Evolutionary conservation across 2,329 filamentous ascomycete genomes (phyloP).

Genomic region (Alternaria dauci): DNA sequence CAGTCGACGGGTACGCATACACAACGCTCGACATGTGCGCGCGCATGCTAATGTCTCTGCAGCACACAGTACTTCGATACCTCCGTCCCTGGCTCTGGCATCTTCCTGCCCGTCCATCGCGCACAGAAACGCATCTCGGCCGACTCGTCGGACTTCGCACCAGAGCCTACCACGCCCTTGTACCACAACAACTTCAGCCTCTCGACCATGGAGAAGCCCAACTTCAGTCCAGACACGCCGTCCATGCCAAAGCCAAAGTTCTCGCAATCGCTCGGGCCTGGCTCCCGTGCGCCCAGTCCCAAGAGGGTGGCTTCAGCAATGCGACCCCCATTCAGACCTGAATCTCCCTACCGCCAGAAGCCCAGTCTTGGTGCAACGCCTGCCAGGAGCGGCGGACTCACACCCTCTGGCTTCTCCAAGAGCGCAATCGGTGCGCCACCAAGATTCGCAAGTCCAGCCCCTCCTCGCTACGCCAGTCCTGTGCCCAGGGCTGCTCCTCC

Average conservation of each 20-base stretch:
- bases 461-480: slow-evolving; percentile 68
- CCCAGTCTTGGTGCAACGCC: slow-evolving; percentile 52
- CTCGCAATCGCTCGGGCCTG: slow-evolving; percentile 85
- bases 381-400: slow-evolving; percentile 63
- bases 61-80: slow-evolving; percentile 81
- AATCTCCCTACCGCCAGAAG: slow-evolving; percentile 79
- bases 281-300: slow-evolving; percentile 73
- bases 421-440: slow-evolving; percentile 62
- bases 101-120: slow-evolving; percentile 89
- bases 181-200: slow-evolving; percentile 63
- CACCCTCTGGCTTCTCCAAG: slow-evolving; percentile 64
- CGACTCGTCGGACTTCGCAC: slow-evolving; percentile 64
- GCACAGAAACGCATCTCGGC: slow-evolving; percentile 72
- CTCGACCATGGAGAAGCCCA: slow-evolving; percentile 61
- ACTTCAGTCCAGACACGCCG: slow-evolving; percentile 59
- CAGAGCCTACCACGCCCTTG: slow-evolving; percentile 74
- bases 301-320: slow-evolving; percentile 71
- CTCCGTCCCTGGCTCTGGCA: slow-evolving; percentile 79
- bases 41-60: slow-evolving; percentile 20
- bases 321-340: slow-evolving; percentile 82
- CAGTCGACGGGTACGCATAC: slow-evolving; percentile 83
- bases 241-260: slow-evolving; percentile 80
- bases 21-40: neutral
- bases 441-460: slow-evolving; percentile 69
- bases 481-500: slow-evolving; percentile 65